Evolutionary conservation across 768 basidiomycete genomes (phyloP), one percentile per base, ranked within the genome.

Genomic region (Tricholoma sp.): DNA sequence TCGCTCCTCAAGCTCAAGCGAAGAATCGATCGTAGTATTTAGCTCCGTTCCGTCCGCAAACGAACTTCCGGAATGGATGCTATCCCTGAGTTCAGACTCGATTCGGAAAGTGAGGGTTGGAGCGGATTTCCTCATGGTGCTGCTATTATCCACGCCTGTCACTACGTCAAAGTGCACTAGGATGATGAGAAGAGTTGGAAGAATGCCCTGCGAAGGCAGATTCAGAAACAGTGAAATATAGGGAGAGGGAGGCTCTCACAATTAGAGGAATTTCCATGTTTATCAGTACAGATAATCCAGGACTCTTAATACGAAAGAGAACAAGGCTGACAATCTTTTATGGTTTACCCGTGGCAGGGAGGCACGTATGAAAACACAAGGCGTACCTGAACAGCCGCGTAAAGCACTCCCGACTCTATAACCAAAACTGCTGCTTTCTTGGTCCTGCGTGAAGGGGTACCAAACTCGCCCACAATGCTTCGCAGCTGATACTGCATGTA

Each of bases 191-290:
- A 56, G 49, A 3, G 55, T 56, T 2, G 55, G 55, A 50, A 56
- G 55, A 35, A 56, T 56, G 7, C 55, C 55, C 55, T 56, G 31
- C 12, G 10, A 27, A 18, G 5, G 5, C n/a, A 27, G 11, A 18
- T 5, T 49, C 9, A 50, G 46, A 22, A 7, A 39, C 5, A 21
- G 27, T 3, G 18, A 22, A 50, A 51, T 21, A 41, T 21, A 41
- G 22, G 18, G 12, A 21, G 41, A 31, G 6, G 37, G 16, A n/a
- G 24, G 5, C 8, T 12, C 10, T 50, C 35, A 56, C 47, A 27
- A 56, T 56, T 10, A 56, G 34, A 14, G 55, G 55, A 8, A 56
- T 39, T 24, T 56, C 55, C n/a, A 56, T 16, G 24, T 56, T 51
- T 18, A 50, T 18, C 55, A 56, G 50, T 4, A 56, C 35, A 14